These are phyloP conservation scores for Alloteropsis semialata DNA, from an alignment of 176 grass and related monocot genomes.

Conservation along the genomic window DNA sequence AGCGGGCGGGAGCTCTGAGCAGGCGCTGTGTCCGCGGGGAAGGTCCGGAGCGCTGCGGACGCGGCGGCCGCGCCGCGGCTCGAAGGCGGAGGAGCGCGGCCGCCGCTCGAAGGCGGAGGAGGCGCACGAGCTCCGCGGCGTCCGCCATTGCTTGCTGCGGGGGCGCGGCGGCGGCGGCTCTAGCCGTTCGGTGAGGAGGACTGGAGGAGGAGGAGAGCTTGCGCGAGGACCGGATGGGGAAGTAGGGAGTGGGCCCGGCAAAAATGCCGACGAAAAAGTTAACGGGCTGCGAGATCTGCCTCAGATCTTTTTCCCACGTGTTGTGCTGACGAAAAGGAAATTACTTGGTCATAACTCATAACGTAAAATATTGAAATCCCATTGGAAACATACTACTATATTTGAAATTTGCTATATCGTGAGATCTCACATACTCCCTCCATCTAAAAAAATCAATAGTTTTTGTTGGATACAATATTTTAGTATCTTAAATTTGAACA, in stretches of 20 bases:
- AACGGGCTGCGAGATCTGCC: background rate
- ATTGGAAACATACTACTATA: no score
- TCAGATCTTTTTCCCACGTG: background rate
- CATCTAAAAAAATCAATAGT: no score
- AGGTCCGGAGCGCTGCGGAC: background rate
- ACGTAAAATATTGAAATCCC: no score
- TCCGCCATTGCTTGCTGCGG: constrained; percentile 50
- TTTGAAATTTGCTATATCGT: no score
- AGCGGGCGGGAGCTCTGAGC: background rate
- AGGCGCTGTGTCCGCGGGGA: background rate
- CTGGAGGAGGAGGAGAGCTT: background rate
- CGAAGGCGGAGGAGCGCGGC: constrained; percentile 15
- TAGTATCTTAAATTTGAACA: no score
- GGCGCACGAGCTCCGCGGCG: constrained; percentile 34
- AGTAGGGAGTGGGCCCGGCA: constrained; percentile 19
- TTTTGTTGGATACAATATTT: no score
- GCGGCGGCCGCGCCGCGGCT: background rate
- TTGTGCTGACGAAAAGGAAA: background rate
- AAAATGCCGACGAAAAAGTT: background rate
- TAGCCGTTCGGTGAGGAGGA: background rate
- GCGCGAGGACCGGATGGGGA: background rate
- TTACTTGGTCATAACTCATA: background rate
- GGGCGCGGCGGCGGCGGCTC: constrained; percentile 6
- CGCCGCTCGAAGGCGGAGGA: constrained; percentile 3
- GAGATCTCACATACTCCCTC: no score